A percentile compares a stretch with the other conserved stretches of the same genome.
Conservation (phyloP, 176 grass and related monocot species). For the Olyra latifolia region DNA sequence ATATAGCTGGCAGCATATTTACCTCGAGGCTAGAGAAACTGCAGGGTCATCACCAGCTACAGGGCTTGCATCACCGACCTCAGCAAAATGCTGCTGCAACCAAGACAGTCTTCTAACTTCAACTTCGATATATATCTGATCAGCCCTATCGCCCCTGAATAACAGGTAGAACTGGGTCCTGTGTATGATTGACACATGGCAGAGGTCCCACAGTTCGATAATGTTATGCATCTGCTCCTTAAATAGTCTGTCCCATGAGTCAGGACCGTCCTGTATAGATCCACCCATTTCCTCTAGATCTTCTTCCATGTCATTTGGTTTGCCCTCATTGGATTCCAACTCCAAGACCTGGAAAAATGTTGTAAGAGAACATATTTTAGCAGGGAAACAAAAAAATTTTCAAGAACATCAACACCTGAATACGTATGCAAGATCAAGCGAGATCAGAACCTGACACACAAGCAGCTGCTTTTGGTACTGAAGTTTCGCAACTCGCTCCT, state of each 20-base stretch:
- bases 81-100: slow-evolving; percentile 86
- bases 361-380: slow-evolving; percentile 25
- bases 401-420: not conserved
- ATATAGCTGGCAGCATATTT: not conserved
- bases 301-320: slow-evolving; percentile 43
- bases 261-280: slow-evolving; percentile 46
- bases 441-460: slow-evolving; percentile 75
- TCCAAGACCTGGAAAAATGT: slow-evolving; percentile 68
- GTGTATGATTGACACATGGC: slow-evolving; percentile 90
- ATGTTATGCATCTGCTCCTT: slow-evolving; percentile 89
- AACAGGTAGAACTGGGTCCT: slow-evolving; percentile 89
- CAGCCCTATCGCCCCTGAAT: slow-evolving; percentile 81
- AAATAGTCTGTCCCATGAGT: slow-evolving; percentile 69
- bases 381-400: not conserved
- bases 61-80: slow-evolving; percentile 71
- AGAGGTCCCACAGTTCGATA: slow-evolving; percentile 80
- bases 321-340: slow-evolving; percentile 79
- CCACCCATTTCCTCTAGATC: slow-evolving; percentile 37
- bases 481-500: slow-evolving; percentile 94
- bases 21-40: slow-evolving; percentile 75
- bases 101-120: slow-evolving; percentile 76
- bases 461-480: slow-evolving; percentile 99
- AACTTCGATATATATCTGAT: slow-evolving; percentile 97
- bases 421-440: slow-evolving; percentile 2
- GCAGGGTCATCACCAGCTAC: slow-evolving; percentile 58